These are phyloP conservation scores for Pleurotus djamor DNA, from an alignment of 768 basidiomycete species.

Conservation along the genomic window DNA sequence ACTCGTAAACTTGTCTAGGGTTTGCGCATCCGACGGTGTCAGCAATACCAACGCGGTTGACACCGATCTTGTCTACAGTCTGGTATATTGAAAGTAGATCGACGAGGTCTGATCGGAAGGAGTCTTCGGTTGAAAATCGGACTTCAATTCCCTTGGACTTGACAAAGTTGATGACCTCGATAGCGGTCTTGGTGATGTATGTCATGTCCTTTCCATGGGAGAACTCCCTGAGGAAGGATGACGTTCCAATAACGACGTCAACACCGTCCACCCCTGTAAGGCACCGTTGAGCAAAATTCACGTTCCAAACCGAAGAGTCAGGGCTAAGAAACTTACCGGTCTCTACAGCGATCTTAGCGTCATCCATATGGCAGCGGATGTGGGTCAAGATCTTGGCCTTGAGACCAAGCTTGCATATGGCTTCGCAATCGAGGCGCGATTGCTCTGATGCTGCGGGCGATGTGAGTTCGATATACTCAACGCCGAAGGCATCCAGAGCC, in stretches of 20 bases:
- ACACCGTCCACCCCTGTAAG: slow-evolving; percentile 91
- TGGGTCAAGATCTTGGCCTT: slow-evolving; percentile 97
- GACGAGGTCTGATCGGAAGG: slow-evolving; percentile 99
- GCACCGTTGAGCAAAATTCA: neutral
- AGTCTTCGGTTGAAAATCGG: slow-evolving; percentile 99
- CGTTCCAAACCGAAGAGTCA: neutral
- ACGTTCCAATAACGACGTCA: slow-evolving; percentile 98
- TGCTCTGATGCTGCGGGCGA: slow-evolving; percentile 98
- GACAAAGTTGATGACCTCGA: slow-evolving; percentile 98
- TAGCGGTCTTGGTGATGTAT: slow-evolving; percentile 98
- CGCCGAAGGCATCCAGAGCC: slow-evolving; percentile 97
- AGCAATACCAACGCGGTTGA: slow-evolving; percentile 97
- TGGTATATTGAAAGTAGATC: slow-evolving; percentile 98
- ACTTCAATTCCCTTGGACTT: slow-evolving; percentile 99
- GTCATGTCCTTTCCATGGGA: slow-evolving; percentile 99
- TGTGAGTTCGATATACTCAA: slow-evolving; percentile 99
- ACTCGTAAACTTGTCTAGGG: slow-evolving; percentile 97
- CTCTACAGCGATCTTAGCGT: slow-evolving; percentile 97
- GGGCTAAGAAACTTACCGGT: slow-evolving; percentile 58
- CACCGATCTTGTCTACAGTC: slow-evolving; percentile 99
- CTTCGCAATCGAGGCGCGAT: slow-evolving; percentile 90
- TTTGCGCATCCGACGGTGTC: slow-evolving; percentile 99
- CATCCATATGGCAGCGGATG: slow-evolving; percentile 99
- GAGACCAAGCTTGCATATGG: slow-evolving; percentile 98
- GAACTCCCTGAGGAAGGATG: slow-evolving; percentile 98